These are phyloP conservation scores for Phytophthora gonapodyides DNA, from an alignment of 352 stramenopile genomes.

Conservation along the genomic window DNA sequence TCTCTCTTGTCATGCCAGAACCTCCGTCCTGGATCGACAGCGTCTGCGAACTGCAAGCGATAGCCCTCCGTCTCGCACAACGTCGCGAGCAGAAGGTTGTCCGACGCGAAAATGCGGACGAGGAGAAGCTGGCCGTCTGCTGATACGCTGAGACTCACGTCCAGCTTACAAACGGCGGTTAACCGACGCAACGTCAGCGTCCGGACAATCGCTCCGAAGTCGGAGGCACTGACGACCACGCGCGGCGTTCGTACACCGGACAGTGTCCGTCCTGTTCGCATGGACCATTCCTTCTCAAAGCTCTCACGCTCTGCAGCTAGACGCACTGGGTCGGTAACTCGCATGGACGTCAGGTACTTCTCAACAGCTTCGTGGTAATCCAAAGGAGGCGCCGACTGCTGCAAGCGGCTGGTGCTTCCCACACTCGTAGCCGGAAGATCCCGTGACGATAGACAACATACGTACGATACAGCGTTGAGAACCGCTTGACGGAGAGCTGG, in stretches of 20 bases:
- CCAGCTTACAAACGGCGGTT: conserved; percentile 50
- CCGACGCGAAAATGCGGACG: conserved; percentile 57
- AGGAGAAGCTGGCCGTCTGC: conserved; percentile 49
- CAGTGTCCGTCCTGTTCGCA: conserved; percentile 18
- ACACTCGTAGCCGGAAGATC: background rate
- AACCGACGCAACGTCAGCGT: conserved; percentile 60
- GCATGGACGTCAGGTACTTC: conserved; percentile 24
- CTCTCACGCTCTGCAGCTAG: conserved; percentile 13
- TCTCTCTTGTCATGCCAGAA: conserved; percentile 59
- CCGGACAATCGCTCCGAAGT: conserved; percentile 67
- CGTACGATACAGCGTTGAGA: background rate
- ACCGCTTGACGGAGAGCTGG: conserved; percentile 16
- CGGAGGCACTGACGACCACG: conserved; percentile 19
- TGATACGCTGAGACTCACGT: conserved; percentile 63
- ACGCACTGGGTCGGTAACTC: conserved; percentile 11
- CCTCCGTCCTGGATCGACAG: conserved; percentile 49
- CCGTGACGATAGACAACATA: conserved; percentile 16
- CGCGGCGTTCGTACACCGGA: conserved; percentile 12
- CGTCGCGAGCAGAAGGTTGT: conserved; percentile 67
- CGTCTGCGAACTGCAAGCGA: conserved; percentile 59
- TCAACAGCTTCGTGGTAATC: conserved; percentile 22
- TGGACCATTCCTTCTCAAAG: conserved; percentile 45
- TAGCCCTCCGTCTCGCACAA: conserved; percentile 55
- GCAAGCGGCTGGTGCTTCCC: background rate
- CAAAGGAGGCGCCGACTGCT: conserved; percentile 12